Percentiles rank a stretch among this genome's conserved stretches.
Evolutionary conservation across 176 grass and related monocot genomes (phyloP).

Genomic region (maize (Zea mays)): DNA sequence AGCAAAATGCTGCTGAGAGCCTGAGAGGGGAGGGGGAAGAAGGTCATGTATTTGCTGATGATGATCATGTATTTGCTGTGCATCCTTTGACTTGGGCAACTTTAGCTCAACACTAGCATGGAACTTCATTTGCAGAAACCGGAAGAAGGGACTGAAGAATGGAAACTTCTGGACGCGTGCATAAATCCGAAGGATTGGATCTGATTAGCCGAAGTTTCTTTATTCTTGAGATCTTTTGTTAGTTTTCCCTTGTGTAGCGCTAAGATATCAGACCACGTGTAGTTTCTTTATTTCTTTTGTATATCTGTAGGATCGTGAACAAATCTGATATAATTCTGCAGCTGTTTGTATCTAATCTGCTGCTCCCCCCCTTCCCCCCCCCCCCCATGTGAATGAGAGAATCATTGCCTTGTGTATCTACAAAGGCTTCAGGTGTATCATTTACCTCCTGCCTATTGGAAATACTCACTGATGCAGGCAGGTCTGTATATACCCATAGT

Average conservation of each 20-base stretch:
- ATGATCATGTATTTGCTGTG: too few relatives aligned
- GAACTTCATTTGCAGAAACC: constrained; percentile 61
- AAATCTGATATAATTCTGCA: constrained; percentile 38
- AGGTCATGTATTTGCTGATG: too few relatives aligned
- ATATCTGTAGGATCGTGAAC: constrained; percentile 42
- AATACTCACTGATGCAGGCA: too few relatives aligned
- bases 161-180: constrained; percentile 94
- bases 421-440: not conserved
- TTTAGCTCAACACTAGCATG: not conserved
- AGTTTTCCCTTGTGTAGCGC: not conserved
- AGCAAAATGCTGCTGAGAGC: not conserved
- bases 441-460: not conserved
- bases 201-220: constrained; percentile 28
- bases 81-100: not conserved
- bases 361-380: too few relatives aligned
- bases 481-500: too few relatives aligned
- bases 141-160: constrained; percentile 83
- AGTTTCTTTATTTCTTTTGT: constrained; percentile 40
- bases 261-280: constrained; percentile 7
- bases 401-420: not conserved
- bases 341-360: constrained; percentile 4
- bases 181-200: constrained; percentile 96
- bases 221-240: constrained; percentile 28
- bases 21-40: not conserved
- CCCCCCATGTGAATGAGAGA: not conserved